phyloP scores from a whole-genome alignment of 2,329 filamentous ascomycete species.

The Claviceps sp. region DNA sequence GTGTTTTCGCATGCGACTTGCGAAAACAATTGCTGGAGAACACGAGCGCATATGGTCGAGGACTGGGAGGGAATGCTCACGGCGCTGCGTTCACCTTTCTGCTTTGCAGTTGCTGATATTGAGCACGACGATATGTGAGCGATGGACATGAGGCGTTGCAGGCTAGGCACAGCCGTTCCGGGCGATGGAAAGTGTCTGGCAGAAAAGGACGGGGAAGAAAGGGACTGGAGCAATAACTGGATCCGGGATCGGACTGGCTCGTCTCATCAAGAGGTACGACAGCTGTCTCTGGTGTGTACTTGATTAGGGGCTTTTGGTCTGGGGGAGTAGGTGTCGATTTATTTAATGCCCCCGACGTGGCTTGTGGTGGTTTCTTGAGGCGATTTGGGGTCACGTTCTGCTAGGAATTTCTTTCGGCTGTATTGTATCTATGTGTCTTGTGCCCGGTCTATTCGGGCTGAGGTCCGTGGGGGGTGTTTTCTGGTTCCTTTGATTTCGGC shows the following conservation, averaged over 20 bases:
- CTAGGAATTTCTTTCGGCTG: neutral
- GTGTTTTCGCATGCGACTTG: slow-evolving; percentile 4
- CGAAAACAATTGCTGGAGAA: neutral
- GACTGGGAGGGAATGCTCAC: neutral
- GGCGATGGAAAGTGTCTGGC: neutral
- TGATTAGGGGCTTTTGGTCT: neutral
- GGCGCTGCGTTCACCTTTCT: slow-evolving; percentile 5
- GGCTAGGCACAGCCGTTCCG: neutral
- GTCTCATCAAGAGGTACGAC: neutral
- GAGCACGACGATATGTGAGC: neutral
- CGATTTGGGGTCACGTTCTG: neutral
- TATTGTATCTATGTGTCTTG: neutral
- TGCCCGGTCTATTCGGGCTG: neutral
- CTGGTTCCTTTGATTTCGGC: neutral
- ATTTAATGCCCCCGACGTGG: neutral
- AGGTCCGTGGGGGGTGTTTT: slow-evolving; percentile 4
- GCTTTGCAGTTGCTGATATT: neutral
- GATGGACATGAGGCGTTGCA: neutral
- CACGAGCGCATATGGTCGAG: neutral
- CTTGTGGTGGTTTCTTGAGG: slow-evolving; percentile 1
- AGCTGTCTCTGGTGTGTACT: neutral
- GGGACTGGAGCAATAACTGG: neutral
- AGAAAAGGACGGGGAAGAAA: neutral
- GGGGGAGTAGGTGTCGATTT: neutral
- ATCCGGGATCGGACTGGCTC: neutral